Conservation (phyloP, 805 yeast species). For the Pichia nakasei region DNA sequence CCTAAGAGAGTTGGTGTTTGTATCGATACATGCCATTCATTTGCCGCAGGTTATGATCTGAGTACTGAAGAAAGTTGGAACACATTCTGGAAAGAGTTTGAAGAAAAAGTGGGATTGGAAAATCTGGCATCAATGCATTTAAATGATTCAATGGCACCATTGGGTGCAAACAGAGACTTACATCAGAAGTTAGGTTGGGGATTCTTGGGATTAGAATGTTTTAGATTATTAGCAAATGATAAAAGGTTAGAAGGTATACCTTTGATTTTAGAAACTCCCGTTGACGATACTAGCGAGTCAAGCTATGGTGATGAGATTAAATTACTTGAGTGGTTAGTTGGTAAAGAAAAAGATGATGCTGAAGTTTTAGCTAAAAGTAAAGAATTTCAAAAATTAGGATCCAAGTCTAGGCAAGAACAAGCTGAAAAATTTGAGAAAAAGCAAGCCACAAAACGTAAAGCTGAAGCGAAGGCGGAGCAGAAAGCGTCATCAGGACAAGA, state of each 20-base stretch:
- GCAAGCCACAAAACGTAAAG: conserved; percentile 21
- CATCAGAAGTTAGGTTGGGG: conserved; percentile 90
- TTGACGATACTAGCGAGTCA: conserved; percentile 45
- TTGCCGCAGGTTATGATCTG: conserved; percentile 93
- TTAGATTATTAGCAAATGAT: conserved; percentile 68
- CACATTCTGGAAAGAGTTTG: conserved; percentile 71
- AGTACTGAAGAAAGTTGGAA: conserved; percentile 47
- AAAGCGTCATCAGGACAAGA: conserved; percentile 13
- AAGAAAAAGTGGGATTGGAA: conserved; percentile 60
- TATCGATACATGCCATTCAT: conserved; percentile 91
- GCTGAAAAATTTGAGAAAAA: conserved; percentile 56
- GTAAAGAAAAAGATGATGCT: conserved; percentile 40
- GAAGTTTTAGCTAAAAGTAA: conserved; percentile 43
- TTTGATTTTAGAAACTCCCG: conserved; percentile 82
- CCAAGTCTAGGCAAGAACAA: conserved; percentile 60
- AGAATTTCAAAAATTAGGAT: conserved; percentile 52
- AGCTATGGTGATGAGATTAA: conserved; percentile 76
- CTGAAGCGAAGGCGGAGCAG: conserved; percentile 15
- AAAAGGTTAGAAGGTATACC: conserved; percentile 58
- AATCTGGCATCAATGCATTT: conserved; percentile 77
- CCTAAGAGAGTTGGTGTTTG: conserved; percentile 90
- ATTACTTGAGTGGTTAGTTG: conserved; percentile 73
- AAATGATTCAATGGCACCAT: conserved; percentile 92
- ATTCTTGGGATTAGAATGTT: conserved; percentile 78
- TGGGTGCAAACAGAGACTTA: conserved; percentile 81